Evolutionary conservation across 1,284 basidiomycete genomes (phyloP), one percentile per base, ranked within the genome.

Genomic region (Heliocybe sulcata): DNA sequence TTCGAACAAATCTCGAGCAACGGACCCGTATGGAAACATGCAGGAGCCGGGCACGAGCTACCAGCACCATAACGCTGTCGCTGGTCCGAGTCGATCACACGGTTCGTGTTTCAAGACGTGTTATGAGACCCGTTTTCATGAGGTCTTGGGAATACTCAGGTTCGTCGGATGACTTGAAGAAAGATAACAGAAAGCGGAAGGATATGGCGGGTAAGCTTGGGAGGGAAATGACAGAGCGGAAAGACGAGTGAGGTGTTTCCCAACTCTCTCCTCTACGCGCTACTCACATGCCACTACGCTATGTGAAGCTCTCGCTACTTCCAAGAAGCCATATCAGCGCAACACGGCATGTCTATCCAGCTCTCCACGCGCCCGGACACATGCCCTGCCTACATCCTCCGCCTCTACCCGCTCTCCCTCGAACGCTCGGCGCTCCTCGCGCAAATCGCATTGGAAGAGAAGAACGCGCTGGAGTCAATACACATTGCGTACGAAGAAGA

Each of bases 401-500:
- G 84, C 42, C 71, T 91, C 25, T 82, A 87, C 54, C 86, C 89
- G 0, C 61, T 85, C 38, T 81, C 87, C 1, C 69, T 90, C 49
- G 86, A 90, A 65, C 85, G 89, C 52, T 85, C 87, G 2, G 85
- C 89, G 2, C 64, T 82, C 29, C 79, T 90, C 48, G 75, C 81
- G 0, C 82, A 87, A 61, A 69, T 82, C 14, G 77, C 80, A 49
- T 69, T 77, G 22, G 84, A 88, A 63, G 85, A 90, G 68, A 78
- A 78, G 56, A 78, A 84, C 60, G 75, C 79, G 12, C 67, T 84
- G 20, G 81, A 85, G 2, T 76, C 77, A 59, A 80, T 82, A 20
- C 77, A 84, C 62, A 78, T 75, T 12, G 83, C 85, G 6, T 90
- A 85, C 58, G 81, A 85, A n/a, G 87, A 90, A 62, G 89, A 91